These are phyloP conservation scores for Coniochaeta pulveracea DNA, from an alignment of 2,329 filamentous ascomycete species.

Conservation along the genomic window DNA sequence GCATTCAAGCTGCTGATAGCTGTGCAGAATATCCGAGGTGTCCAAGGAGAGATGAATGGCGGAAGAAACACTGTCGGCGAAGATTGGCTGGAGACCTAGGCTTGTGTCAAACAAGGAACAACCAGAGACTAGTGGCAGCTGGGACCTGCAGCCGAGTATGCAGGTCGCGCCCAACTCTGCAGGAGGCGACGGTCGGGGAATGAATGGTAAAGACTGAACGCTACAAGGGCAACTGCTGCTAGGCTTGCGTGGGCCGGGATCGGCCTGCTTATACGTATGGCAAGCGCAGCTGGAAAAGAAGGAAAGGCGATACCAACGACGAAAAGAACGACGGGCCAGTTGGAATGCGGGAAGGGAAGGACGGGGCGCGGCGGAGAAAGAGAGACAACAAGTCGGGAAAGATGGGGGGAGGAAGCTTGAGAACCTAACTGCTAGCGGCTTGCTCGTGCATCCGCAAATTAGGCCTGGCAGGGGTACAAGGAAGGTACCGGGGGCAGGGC, in stretches of 20 bases:
- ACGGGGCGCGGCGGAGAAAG: neutral
- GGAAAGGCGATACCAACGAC: slow-evolving; percentile 2
- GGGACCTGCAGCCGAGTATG: slow-evolving; percentile 4
- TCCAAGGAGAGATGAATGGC: too few species aligned
- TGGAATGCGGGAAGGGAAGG: slow-evolving; percentile 2
- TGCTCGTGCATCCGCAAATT: slow-evolving; percentile 3
- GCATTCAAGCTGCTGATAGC: slow-evolving; percentile 2
- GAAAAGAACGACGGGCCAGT: slow-evolving; percentile 2
- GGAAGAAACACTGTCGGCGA: too few species aligned
- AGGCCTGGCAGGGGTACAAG: neutral
- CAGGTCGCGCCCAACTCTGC: slow-evolving; percentile 2
- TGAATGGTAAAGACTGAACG: slow-evolving; percentile 3
- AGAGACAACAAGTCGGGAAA: neutral
- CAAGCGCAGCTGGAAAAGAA: neutral
- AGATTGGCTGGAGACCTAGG: too few species aligned
- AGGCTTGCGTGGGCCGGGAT: slow-evolving; percentile 1
- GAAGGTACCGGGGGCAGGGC: too few species aligned
- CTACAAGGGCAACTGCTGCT: slow-evolving; percentile 1
- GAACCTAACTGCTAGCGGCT: too few species aligned
- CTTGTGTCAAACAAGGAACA: too few species aligned
- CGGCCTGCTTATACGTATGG: neutral
- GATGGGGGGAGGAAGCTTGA: neutral
- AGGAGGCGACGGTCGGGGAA: slow-evolving; percentile 2
- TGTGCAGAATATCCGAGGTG: neutral
- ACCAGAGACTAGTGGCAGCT: neutral